These are phyloP conservation scores for Ophiorrhiza pumila DNA, from an alignment of 257 asterid species.

Conservation along the genomic window DNA sequence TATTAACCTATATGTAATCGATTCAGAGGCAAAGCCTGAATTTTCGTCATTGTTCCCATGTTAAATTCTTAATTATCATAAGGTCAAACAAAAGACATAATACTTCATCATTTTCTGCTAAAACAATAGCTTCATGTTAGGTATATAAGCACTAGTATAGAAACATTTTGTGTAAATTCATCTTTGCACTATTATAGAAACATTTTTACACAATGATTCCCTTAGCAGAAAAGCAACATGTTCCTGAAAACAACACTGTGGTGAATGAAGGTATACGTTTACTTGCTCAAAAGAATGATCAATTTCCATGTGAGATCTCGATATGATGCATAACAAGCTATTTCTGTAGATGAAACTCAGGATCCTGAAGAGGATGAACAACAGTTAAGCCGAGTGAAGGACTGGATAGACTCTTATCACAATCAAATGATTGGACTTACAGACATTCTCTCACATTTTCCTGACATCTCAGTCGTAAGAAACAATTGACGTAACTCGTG, in stretches of 20 bases:
- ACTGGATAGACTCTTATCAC: constrained; percentile 73
- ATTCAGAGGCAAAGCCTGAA: no score
- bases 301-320: constrained; percentile 15
- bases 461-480: constrained; percentile 78
- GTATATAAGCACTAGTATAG: no score
- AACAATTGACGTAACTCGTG: no score
- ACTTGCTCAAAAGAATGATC: constrained; percentile 11
- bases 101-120: no score
- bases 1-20: no score
- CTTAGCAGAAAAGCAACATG: constrained; percentile 45
- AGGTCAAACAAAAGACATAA: no score
- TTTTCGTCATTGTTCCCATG: no score
- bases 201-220: not conserved
- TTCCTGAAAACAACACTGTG: constrained; percentile 38
- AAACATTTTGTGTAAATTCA: no score
- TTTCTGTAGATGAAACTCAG: constrained; percentile 67
- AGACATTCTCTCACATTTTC: constrained; percentile 69
- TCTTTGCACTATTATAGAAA: not conserved
- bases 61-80: no score
- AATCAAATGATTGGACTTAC: constrained; percentile 62
- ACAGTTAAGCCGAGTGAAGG: constrained; percentile 63
- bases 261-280: constrained; percentile 51
- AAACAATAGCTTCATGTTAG: no score
- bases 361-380: constrained; percentile 79
- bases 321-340: constrained; percentile 21